These are phyloP conservation scores for Tetradesmus lagerheimii DNA, from an alignment of 139 green algal genomes.

Conservation along the genomic window DNA sequence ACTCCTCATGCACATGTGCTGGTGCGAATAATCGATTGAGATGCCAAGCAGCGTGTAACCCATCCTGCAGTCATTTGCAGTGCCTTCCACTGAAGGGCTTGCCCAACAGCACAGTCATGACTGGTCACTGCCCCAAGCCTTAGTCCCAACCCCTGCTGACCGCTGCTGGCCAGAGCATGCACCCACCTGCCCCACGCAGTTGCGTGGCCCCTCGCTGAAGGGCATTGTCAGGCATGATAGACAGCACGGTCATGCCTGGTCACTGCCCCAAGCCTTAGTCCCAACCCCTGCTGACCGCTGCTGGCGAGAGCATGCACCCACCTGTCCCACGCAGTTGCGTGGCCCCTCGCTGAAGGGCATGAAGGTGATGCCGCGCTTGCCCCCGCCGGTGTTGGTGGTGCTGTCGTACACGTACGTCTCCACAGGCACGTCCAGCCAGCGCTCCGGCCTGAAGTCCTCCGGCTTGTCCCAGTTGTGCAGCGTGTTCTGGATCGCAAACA, in stretches of 20 bases:
- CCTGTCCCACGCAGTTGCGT: constrained; percentile 65
- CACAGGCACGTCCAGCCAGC: constrained; percentile 62
- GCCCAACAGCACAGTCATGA: no score
- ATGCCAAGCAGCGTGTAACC: no score
- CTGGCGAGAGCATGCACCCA: background rate
- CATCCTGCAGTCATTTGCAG: no score
- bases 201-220: constrained; percentile 62
- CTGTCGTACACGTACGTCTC: constrained; percentile 59
- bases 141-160: no score
- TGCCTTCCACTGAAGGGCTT: constrained; percentile 64
- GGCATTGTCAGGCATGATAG: no score
- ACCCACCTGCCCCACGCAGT: constrained; percentile 59
- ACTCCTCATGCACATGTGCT: no score
- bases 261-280: no score
- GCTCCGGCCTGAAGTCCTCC: constrained; percentile 56
- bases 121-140: no score
- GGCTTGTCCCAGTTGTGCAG: constrained; percentile 55
- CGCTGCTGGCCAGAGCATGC: no score
- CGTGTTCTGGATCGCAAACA: constrained; percentile 63
- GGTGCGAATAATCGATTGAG: no score
- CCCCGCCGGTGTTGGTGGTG: constrained; percentile 20
- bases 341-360: constrained; percentile 66
- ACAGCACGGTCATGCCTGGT: no score
- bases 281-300: background rate
- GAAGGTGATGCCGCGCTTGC: constrained; percentile 57